These are phyloP conservation scores for Eutrema yunnanense DNA, from an alignment of 345 rosid genomes.

Conservation along the genomic window DNA sequence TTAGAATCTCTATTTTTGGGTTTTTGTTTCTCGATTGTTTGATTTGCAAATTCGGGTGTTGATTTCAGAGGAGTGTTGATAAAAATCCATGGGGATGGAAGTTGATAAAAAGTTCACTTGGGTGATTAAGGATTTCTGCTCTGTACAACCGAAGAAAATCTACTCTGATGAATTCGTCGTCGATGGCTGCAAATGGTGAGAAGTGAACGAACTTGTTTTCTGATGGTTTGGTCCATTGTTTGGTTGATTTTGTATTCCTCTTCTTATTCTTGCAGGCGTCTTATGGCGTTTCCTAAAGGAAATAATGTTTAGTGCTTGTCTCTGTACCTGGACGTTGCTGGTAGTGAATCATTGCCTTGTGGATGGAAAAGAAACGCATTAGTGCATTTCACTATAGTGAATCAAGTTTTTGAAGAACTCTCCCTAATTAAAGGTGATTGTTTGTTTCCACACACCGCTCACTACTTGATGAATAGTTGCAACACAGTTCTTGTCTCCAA, in stretches of 20 bases:
- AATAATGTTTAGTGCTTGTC: slow-evolving; percentile 45
- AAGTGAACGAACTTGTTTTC: neutral
- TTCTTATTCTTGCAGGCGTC: neutral
- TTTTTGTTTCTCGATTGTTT: no score
- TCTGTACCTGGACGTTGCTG: slow-evolving; percentile 62
- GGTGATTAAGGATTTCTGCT: neutral
- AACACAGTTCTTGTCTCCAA: neutral
- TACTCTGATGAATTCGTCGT: neutral
- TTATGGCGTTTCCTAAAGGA: neutral
- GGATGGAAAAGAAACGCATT: slow-evolving; percentile 74
- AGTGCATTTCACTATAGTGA: slow-evolving; percentile 37
- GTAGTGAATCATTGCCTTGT: slow-evolving; percentile 43
- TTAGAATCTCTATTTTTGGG: no score
- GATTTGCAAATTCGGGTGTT: no score
- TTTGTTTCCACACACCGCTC: neutral
- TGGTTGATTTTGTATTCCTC: no score
- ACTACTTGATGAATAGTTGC: neutral
- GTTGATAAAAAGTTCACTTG: neutral
- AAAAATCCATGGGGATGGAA: neutral
- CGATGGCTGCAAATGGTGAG: slow-evolving; percentile 5
- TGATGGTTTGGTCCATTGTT: neutral
- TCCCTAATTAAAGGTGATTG: neutral
- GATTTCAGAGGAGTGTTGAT: no score
- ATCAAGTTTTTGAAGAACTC: slow-evolving; percentile 42
- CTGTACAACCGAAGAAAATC: neutral